phyloP scores from a whole-genome alignment of 371 early-diverging fungal genomes.

The Basidiobolus meristosporus region DNA sequence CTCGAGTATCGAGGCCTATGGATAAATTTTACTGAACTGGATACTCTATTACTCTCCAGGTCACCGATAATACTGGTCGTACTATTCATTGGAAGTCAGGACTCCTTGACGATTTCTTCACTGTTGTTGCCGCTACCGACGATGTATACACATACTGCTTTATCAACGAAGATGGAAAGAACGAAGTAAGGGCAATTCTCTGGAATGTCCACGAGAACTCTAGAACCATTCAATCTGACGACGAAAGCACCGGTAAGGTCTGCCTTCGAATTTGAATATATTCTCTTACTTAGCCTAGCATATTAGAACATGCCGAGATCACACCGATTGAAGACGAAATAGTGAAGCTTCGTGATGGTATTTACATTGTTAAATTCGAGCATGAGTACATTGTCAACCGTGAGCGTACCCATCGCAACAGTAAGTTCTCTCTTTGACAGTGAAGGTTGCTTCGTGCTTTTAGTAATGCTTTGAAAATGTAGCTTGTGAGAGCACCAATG shows the following conservation, averaged over 20 bases:
- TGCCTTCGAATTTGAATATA: too few relatives aligned
- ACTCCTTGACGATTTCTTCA: not conserved
- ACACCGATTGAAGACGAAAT: slow-evolving; percentile 24
- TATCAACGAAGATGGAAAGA: slow-evolving; percentile 19
- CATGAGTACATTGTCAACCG: slow-evolving; percentile 52
- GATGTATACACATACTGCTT: slow-evolving; percentile 50
- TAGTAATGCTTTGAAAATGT: slow-evolving; percentile 1
- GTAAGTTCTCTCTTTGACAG: slow-evolving; percentile 17
- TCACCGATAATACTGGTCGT: not conserved
- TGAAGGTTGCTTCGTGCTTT: not conserved
- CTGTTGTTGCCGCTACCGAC: slow-evolving; percentile 17
- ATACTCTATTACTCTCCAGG: not conserved
- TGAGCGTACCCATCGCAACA: slow-evolving; percentile 45
- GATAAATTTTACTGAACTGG: not conserved
- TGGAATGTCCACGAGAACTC: slow-evolving; percentile 6
- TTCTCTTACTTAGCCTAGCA: not conserved
- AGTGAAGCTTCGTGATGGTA: slow-evolving; percentile 34
- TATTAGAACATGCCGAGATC: too few relatives aligned
- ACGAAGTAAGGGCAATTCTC: slow-evolving; percentile 33
- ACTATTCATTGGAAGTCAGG: not conserved
- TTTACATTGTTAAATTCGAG: slow-evolving; percentile 43
- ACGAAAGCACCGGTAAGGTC: too few relatives aligned
- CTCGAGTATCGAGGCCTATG: not conserved
- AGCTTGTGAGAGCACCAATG: slow-evolving; percentile 62
- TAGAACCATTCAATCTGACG: slow-evolving; percentile 7